Conservation (phyloP, 1,284 basidiomycete species). For the Volvariella volvacea region DNA sequence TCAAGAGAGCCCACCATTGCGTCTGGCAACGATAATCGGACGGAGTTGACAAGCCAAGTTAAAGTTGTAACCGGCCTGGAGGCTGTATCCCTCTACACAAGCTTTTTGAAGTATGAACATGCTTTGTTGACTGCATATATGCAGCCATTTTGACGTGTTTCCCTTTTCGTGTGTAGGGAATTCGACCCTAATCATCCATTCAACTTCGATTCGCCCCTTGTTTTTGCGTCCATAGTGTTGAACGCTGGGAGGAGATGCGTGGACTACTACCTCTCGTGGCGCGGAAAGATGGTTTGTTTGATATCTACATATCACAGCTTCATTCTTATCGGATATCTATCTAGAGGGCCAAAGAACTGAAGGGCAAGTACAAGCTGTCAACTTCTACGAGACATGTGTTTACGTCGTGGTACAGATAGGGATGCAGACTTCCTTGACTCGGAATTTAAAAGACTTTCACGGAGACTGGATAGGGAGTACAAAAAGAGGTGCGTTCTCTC, state of each 20-base stretch:
- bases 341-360: constrained; percentile 11
- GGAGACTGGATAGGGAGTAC: constrained; percentile 33
- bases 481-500: constrained; percentile 14
- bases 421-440: constrained; percentile 27
- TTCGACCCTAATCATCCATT: constrained; percentile 4
- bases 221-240: constrained; percentile 35
- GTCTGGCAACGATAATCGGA: constrained; percentile 17
- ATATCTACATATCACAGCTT: constrained; percentile 5
- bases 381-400: constrained; percentile 13
- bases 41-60: constrained; percentile 24
- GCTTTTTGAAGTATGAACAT: constrained; percentile 27
- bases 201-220: constrained; percentile 16
- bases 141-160: background rate
- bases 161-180: constrained; percentile 2
- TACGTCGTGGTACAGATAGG: constrained; percentile 4
- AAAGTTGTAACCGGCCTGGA: constrained; percentile 34
- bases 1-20: constrained; percentile 13
- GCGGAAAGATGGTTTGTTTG: constrained; percentile 26
- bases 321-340: constrained; percentile 10
- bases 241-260: constrained; percentile 31
- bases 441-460: constrained; percentile 32
- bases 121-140: constrained; percentile 3
- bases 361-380: constrained; percentile 16
- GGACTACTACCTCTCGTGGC: constrained; percentile 43
- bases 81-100: constrained; percentile 30